Conservation (phyloP, 371 early-diverging fungal genomes). For the Mortierella sp. region DNA sequence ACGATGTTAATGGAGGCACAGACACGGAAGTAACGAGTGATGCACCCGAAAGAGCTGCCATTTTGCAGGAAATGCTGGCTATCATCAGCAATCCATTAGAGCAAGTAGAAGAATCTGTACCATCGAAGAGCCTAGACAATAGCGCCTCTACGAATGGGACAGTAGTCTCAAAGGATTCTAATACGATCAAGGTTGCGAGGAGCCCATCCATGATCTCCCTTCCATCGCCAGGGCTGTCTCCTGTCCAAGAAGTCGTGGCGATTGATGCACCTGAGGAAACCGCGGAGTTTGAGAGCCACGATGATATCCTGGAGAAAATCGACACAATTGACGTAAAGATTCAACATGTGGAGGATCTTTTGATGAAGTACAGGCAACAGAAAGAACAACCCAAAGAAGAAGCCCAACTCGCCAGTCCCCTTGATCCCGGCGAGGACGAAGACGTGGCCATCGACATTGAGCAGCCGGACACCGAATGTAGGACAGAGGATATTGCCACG, state of each 20-base stretch:
- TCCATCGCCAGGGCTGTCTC: constrained; percentile 26
- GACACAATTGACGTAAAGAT: constrained; percentile 47
- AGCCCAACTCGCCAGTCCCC: neutral
- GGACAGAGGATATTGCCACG: constrained; percentile 8
- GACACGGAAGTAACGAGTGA: neutral
- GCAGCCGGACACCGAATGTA: constrained; percentile 5
- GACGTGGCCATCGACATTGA: constrained; percentile 18
- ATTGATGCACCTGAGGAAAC: neutral
- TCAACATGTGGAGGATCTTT: constrained; percentile 27
- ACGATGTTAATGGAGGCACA: neutral
- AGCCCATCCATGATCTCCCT: constrained; percentile 28
- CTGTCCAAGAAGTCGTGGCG: neutral
- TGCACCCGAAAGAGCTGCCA: neutral
- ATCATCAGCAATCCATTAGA: neutral
- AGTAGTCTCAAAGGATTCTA: neutral
- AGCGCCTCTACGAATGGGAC: neutral
- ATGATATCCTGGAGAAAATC: constrained; percentile 39
- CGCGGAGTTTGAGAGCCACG: constrained; percentile 32
- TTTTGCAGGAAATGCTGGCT: neutral
- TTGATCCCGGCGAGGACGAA: constrained; percentile 1
- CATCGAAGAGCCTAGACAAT: neutral
- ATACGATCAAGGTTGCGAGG: neutral
- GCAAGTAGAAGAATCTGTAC: neutral
- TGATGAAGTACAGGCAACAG: constrained; percentile 17
- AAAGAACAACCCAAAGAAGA: constrained; percentile 13